These are phyloP conservation scores for Colletotrichum chrysophilum DNA, from an alignment of 2,329 filamentous ascomycete genomes.

Conservation along the genomic window DNA sequence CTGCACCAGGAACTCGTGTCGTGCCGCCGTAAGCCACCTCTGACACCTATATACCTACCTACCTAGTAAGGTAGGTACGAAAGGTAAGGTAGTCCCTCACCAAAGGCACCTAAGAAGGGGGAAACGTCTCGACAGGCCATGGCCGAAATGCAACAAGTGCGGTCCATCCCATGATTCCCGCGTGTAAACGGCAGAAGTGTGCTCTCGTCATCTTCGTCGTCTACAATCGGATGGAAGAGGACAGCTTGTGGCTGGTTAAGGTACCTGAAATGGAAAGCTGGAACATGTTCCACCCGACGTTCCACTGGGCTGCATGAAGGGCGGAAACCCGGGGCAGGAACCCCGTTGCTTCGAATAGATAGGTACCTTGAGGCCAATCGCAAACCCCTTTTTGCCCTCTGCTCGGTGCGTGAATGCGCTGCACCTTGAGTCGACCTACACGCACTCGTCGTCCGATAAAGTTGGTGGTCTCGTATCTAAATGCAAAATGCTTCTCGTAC, in stretches of 20 bases:
- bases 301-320: neutral
- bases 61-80: too few relatives aligned
- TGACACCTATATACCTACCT: neutral
- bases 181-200: neutral
- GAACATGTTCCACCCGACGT: neutral
- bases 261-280: neutral
- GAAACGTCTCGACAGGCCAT: neutral
- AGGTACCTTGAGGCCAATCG: neutral
- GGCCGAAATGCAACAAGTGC: neutral
- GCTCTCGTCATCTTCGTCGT: neutral
- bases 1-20: constrained; percentile 4
- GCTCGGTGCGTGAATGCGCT: neutral
- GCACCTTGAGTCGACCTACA: neutral
- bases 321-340: neutral
- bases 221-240: neutral
- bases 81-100: neutral
- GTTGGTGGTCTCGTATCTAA: neutral
- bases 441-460: neutral
- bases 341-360: neutral
- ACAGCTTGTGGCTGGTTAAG: neutral
- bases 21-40: constrained; percentile 2
- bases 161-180: neutral
- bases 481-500: neutral
- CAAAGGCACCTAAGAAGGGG: neutral
- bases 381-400: neutral